Evolutionary conservation across 495 filamentous ascomycete species (phyloP).

Genomic region (Bombardia bombarda): DNA sequence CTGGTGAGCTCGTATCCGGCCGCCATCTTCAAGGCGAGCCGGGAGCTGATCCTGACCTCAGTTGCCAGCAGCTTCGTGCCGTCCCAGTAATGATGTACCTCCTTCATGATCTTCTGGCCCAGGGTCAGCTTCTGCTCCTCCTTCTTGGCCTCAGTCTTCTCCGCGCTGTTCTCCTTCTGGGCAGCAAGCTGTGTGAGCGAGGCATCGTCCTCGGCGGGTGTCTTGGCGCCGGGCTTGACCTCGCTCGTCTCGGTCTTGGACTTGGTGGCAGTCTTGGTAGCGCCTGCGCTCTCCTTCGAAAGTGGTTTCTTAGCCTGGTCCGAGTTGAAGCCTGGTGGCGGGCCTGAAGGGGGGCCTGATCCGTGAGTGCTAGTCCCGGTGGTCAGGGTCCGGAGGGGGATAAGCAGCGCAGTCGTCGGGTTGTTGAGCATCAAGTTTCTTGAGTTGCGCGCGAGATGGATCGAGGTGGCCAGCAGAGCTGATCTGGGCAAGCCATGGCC

Average conservation of each 20-base stretch:
- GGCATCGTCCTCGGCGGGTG: conserved; percentile 11
- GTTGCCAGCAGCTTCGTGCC: conserved; percentile 94
- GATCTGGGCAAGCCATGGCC: conserved; percentile 30
- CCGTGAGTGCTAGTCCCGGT: conserved; percentile 55
- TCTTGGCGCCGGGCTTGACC: conserved; percentile 10
- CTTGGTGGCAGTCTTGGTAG: conserved; percentile 30
- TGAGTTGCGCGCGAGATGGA: conserved; percentile 49
- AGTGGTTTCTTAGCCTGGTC: conserved; percentile 86
- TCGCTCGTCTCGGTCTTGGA: conserved; percentile 18
- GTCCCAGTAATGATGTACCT: conserved; percentile 94
- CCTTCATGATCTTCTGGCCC: conserved; percentile 87
- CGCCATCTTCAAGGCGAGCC: conserved; percentile 92
- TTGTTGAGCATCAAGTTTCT: conserved; percentile 52
- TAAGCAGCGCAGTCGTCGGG: conserved; percentile 56
- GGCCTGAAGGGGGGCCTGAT: conserved; percentile 46
- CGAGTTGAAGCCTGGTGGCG: conserved; percentile 90
- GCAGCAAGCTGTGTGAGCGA: conserved; percentile 24
- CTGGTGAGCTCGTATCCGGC: conserved; percentile 94
- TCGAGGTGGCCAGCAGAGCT: conserved; percentile 34
- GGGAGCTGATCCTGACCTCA: conserved; percentile 86
- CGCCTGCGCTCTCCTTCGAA: conserved; percentile 36
- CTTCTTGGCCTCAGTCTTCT: conserved; percentile 47
- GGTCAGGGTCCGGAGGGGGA: conserved; percentile 54
- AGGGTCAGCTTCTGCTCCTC: conserved; percentile 75
- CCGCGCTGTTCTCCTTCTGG: conserved; percentile 22